phyloP scores from a whole-genome alignment of 345 rosid species.

The Noccaea bulbosa region DNA sequence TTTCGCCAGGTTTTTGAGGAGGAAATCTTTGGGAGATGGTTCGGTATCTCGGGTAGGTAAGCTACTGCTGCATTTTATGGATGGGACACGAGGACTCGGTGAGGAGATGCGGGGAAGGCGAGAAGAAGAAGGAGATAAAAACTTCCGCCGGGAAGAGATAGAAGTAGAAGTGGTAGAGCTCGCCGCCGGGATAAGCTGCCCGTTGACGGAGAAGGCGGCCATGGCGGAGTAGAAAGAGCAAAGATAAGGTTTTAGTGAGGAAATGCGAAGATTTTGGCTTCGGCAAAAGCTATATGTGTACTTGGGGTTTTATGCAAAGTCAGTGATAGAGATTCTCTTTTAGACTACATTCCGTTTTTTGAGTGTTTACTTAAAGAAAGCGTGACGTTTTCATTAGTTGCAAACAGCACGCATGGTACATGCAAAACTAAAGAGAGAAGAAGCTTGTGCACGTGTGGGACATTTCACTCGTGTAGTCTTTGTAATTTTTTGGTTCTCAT shows the following conservation, averaged over 20 bases:
- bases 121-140: conserved; percentile 36
- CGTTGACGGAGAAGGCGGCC: conserved; percentile 55
- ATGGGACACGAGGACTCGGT: conserved; percentile 38
- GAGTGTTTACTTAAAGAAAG: rapidly evolving
- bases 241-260: conserved; percentile 43
- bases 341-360: neutral
- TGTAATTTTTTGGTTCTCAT: conserved; percentile 6
- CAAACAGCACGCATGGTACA: neutral
- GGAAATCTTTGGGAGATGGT: conserved; percentile 13
- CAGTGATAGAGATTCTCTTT: neutral
- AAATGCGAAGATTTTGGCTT: conserved; percentile 26
- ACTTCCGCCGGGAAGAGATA: conserved; percentile 27
- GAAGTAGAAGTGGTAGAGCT: conserved; percentile 29
- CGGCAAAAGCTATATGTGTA: conserved; percentile 15
- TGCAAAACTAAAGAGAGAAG: neutral
- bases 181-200: conserved; percentile 45
- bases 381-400: neutral
- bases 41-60: conserved; percentile 35
- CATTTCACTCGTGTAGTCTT: conserved; percentile 7
- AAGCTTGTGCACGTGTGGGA: neutral
- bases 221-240: conserved; percentile 41
- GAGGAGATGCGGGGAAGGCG: conserved; percentile 37
- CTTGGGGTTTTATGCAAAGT: conserved; percentile 31
- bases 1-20: conserved; percentile 50
- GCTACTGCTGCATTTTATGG: conserved; percentile 45